phyloP scores from a whole-genome alignment of 371 early-diverging fungal genomes.

The Mortierella sp. region DNA sequence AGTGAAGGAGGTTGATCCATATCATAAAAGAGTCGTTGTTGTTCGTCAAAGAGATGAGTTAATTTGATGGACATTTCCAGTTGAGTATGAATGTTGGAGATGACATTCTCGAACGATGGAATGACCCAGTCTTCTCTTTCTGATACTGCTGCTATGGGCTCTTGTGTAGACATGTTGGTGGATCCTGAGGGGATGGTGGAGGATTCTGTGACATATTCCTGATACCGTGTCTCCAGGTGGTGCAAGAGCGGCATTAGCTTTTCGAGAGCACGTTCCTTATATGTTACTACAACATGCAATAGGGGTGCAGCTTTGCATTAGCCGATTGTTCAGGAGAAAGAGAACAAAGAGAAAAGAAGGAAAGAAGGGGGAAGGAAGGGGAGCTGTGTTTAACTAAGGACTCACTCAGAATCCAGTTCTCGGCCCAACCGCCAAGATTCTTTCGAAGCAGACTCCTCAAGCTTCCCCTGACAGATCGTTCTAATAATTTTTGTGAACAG shows the following conservation, averaged over 20 bases:
- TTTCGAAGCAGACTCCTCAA: slow-evolving; percentile 29
- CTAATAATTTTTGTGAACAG: not conserved
- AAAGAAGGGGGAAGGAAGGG: too few relatives aligned
- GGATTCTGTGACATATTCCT: slow-evolving; percentile 2
- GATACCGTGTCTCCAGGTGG: slow-evolving; percentile 24
- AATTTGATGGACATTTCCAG: slow-evolving; percentile 15
- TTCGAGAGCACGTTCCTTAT: slow-evolving; percentile 9
- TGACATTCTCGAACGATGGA: slow-evolving; percentile 23
- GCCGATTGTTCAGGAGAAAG: too few relatives aligned
- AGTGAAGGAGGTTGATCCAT: slow-evolving; percentile 16
- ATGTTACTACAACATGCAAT: too few relatives aligned
- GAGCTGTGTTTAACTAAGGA: not conserved
- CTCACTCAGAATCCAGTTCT: slow-evolving; percentile 36
- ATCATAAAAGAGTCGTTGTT: slow-evolving; percentile 3
- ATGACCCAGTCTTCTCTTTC: slow-evolving; percentile 29
- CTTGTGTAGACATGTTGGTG: too few relatives aligned
- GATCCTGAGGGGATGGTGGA: too few relatives aligned
- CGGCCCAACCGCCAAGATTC: slow-evolving; percentile 33
- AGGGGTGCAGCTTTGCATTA: too few relatives aligned
- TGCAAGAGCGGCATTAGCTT: slow-evolving; percentile 27
- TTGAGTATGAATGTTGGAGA: slow-evolving; percentile 25
- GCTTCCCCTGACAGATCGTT: slow-evolving; percentile 20
- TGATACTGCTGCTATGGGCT: too few relatives aligned
- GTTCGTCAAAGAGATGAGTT: slow-evolving; percentile 26
- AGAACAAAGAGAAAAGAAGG: too few relatives aligned